Percentiles rank a stretch among this genome's conserved stretches.
Evolutionary conservation across 495 filamentous ascomycete genomes (phyloP).

Genomic region (Aspergillus bridgeri): DNA sequence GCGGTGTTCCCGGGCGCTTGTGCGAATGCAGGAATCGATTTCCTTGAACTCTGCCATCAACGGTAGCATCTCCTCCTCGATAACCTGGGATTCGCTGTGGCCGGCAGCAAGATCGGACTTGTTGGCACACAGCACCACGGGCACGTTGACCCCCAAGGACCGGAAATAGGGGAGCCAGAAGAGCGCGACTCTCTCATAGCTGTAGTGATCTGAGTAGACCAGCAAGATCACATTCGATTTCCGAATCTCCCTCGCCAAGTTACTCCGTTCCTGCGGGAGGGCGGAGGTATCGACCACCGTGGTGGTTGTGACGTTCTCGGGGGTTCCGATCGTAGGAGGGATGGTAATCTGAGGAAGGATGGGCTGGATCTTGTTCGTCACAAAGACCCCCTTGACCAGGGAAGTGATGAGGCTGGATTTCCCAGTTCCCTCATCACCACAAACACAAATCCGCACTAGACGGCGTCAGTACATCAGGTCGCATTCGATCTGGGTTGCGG

Average conservation of each 20-base stretch:
- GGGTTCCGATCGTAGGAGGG: constrained; percentile 80
- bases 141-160: constrained; percentile 95
- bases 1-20: constrained; percentile 88
- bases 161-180: constrained; percentile 99
- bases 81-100: constrained; percentile 71
- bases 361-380: constrained; percentile 88
- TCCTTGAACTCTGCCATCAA: constrained; percentile 99
- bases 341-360: constrained; percentile 93
- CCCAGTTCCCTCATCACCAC: constrained; percentile 80
- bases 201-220: constrained; percentile 97
- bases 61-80: constrained; percentile 96
- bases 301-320: constrained; percentile 91
- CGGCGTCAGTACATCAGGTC: constrained; percentile 9
- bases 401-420: constrained; percentile 54
- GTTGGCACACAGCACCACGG: constrained; percentile 94
- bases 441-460: constrained; percentile 88
- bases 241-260: constrained; percentile 86
- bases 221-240: constrained; percentile 97
- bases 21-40: constrained; percentile 94
- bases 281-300: constrained; percentile 97
- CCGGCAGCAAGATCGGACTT: constrained; percentile 80
- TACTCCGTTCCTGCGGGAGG: constrained; percentile 84
- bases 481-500: not conserved
- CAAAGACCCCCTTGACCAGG: constrained; percentile 91
- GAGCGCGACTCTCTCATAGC: constrained; percentile 93